A percentile compares a stretch with the other conserved stretches of the same genome.
Evolutionary conservation across 129 eudicot genomes (phyloP).

Genomic region (Glebionis coronaria): DNA sequence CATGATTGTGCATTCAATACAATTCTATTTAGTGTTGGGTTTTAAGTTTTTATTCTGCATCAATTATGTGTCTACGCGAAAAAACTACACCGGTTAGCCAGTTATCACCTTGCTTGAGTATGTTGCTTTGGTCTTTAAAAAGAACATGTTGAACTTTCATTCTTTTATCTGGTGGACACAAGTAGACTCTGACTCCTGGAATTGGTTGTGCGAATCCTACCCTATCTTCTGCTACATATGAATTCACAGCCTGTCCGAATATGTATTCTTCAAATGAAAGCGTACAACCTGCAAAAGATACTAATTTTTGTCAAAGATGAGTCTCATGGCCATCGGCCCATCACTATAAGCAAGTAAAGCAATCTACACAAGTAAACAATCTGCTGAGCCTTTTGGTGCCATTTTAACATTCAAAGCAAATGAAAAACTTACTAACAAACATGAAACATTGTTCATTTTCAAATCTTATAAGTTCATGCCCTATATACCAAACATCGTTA

Average conservation of each 20-base stretch:
- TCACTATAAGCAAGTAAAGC: background rate
- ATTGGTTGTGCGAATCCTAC: conserved; percentile 79
- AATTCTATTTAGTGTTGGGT: too few relatives aligned
- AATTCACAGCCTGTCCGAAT: conserved; percentile 59
- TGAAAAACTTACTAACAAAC: background rate
- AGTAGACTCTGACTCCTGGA: conserved; percentile 64
- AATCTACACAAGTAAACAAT: background rate
- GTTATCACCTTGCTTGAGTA: conserved; percentile 39
- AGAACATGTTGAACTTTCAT: conserved; percentile 47
- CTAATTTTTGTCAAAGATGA: conserved; percentile 1
- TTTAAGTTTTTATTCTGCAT: too few relatives aligned
- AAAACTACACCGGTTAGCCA: conserved; percentile 62
- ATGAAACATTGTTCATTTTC: background rate
- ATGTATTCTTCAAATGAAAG: conserved; percentile 46
- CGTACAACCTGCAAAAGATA: conserved; percentile 51
- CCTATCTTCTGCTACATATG: conserved; percentile 61
- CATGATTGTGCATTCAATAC: too few relatives aligned
- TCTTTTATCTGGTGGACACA: conserved; percentile 56
- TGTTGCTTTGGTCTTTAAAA: conserved; percentile 40
- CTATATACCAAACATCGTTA: background rate
- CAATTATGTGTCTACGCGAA: conserved; percentile 83
- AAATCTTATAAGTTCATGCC: background rate
- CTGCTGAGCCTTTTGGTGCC: background rate
- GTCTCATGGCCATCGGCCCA: too few relatives aligned
- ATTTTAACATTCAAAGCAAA: background rate